Conservation (phyloP, 768 basidiomycete genomes). For the Suillus lakei region DNA sequence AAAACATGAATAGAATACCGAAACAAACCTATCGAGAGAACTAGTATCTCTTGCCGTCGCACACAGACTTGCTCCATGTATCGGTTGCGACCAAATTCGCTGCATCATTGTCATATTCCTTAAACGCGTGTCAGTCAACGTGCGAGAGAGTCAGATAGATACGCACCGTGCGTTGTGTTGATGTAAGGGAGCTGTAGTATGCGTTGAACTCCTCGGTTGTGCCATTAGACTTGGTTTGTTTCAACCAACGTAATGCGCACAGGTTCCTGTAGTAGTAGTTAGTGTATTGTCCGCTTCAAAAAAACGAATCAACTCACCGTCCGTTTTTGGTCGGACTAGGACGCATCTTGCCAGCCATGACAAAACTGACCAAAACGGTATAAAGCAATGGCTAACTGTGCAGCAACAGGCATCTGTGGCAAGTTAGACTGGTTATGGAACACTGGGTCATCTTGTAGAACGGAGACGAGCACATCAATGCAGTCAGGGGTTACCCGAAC, state of each 20-base stretch:
- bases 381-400: too few species aligned
- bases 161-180: too few species aligned
- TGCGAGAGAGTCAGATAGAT: neutral
- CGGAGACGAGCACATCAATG: too few species aligned
- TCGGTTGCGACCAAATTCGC: neutral
- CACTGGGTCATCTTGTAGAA: too few species aligned
- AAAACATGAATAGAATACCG: neutral
- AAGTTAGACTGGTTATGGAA: too few species aligned
- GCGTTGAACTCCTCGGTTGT: slow-evolving; percentile 8
- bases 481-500: too few species aligned
- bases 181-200: neutral
- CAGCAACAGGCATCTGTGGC: too few species aligned
- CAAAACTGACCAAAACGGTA: too few species aligned
- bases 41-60: neutral
- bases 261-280: neutral
- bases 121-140: neutral
- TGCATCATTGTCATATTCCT: neutral
- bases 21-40: neutral
- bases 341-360: too few species aligned
- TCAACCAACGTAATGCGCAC: slow-evolving; percentile 7
- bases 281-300: too few species aligned
- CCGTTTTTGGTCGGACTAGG: too few species aligned
- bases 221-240: slow-evolving; percentile 7
- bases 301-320: too few species aligned
- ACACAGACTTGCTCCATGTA: neutral